These are phyloP conservation scores for Trapa incisa DNA, from an alignment of 345 rosid genomes.

Conservation along the genomic window DNA sequence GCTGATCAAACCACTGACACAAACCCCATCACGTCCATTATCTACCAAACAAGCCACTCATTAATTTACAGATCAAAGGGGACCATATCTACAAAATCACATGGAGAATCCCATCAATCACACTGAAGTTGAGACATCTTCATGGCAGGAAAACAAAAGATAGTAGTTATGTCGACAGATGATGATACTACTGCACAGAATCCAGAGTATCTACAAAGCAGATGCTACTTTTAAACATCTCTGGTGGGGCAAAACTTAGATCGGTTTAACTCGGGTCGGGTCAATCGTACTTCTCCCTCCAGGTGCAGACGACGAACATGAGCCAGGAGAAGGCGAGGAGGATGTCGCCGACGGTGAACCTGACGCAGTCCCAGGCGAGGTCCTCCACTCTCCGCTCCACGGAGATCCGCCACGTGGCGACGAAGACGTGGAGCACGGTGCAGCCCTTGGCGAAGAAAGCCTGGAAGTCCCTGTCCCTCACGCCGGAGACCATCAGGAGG, in stretches of 20 bases:
- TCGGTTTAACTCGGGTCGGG: not conserved
- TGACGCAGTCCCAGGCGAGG: constrained; percentile 48
- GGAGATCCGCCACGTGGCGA: constrained; percentile 50
- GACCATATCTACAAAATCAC: not conserved
- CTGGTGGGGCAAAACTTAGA: not conserved
- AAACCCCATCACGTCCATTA: not conserved
- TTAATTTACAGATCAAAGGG: not conserved
- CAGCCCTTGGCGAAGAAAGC: constrained; percentile 62
- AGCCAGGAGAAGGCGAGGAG: constrained; percentile 57
- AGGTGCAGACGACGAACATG: constrained; percentile 50
- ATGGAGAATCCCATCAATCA: not conserved
- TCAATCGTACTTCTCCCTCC: constrained; percentile 69
- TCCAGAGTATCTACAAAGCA: not conserved
- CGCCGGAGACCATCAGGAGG: constrained; percentile 56
- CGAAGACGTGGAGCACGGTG: constrained; percentile 28
- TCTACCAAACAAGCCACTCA: not conserved
- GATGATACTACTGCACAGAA: too few relatives aligned
- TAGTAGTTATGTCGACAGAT: not conserved
- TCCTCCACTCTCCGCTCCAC: constrained; percentile 51
- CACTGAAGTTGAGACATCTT: too few relatives aligned
- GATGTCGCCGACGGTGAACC: constrained; percentile 46
- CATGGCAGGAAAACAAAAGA: not conserved
- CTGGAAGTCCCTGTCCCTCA: constrained; percentile 45
- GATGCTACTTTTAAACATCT: not conserved
- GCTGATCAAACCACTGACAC: too few relatives aligned